Base-by-base conservation (phyloP, 352 stramenopile species). In the Saprolegnia parasitica region DNA sequence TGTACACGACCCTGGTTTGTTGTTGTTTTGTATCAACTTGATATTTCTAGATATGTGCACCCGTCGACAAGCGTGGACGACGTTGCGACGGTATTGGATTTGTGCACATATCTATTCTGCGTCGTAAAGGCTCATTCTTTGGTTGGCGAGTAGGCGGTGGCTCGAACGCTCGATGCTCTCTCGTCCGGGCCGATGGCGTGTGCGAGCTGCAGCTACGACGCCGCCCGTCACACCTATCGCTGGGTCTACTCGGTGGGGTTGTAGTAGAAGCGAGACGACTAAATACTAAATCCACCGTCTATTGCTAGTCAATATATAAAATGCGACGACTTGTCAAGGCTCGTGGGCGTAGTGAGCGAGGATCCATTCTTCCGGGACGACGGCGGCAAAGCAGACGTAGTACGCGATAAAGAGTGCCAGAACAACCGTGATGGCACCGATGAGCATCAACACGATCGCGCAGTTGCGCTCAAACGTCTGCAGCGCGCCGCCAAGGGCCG, bases 11-110 rank as follows among this genome's bases (percentile, higher is more conserved):
- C 21, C 42, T n/a, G 4, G 20, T 0, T 26, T 61, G 11, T n/a
- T 45, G 50, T n/a, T n/a, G 26, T 4, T 24, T 24, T 2, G n/a
- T 58, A 26, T 37, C 29, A 24, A 8, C n/a, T 26, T 60, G 15
- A 55, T 55, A 23, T 5, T 10, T 26, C 5, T 70, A 70, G 63
- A 11, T 70, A 61, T 47, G 50, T 70, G 11, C 47, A 54, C 20
- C 63, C 63, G 11, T n/a, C 26, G n/a, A 24, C 63, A 1, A 15
- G 45, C 16, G 2, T 70, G 1, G 63, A 70, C 13, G 63, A 70
- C 16, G 23, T 70, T 1, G 63, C 62, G 1, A 29, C 4, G 40
- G 62, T 68, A 68, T 20, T n/a, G n/a, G n/a, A n/a, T n/a, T n/a
- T n/a, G n/a, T n/a, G n/a, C n/a, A n/a, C n/a, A n/a, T n/a, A n/a